phyloP scores from a whole-genome alignment of 768 basidiomycete genomes.

The Lentinus tigrinus region DNA sequence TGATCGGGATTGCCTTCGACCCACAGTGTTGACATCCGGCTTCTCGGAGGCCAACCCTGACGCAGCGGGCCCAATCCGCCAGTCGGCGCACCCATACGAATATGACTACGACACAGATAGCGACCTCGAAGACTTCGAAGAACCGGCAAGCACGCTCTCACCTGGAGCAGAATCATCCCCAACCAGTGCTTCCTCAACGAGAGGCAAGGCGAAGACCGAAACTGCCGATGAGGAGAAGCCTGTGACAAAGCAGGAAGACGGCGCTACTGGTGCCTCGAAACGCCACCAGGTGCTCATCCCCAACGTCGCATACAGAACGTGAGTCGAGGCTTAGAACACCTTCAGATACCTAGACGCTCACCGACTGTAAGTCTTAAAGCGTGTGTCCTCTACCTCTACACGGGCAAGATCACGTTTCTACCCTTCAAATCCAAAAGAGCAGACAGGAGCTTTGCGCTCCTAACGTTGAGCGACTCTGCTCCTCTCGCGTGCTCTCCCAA shows the following conservation, averaged over 20 bases:
- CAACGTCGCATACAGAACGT: slow-evolving; percentile 22
- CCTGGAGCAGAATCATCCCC: background rate
- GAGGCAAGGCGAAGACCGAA: background rate
- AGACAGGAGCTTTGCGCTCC: background rate
- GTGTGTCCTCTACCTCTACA: slow-evolving; percentile 40
- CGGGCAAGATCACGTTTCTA: slow-evolving; percentile 31
- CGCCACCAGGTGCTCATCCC: slow-evolving; percentile 13
- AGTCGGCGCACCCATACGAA: slow-evolving; percentile 5
- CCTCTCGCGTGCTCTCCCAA: slow-evolving; percentile 22
- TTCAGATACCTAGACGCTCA: too few species aligned
- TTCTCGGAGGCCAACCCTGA: slow-evolving; percentile 14
- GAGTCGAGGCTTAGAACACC: slow-evolving; percentile 37
- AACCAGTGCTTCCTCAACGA: background rate
- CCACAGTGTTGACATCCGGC: slow-evolving; percentile 17
- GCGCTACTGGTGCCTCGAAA: background rate
- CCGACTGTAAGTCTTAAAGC: slow-evolving; percentile 44
- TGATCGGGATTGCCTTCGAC: background rate
- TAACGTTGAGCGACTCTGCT: background rate
- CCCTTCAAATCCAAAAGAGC: slow-evolving; percentile 28
- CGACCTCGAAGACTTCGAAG: slow-evolving; percentile 23
- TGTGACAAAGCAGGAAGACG: too few species aligned
- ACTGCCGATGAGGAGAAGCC: too few species aligned
- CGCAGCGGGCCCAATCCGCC: background rate
- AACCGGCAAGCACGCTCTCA: background rate
- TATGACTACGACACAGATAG: slow-evolving; percentile 26